Conservation (phyloP, 2,329 filamentous ascomycete genomes). For the Pseudogymnoascus sp. region DNA sequence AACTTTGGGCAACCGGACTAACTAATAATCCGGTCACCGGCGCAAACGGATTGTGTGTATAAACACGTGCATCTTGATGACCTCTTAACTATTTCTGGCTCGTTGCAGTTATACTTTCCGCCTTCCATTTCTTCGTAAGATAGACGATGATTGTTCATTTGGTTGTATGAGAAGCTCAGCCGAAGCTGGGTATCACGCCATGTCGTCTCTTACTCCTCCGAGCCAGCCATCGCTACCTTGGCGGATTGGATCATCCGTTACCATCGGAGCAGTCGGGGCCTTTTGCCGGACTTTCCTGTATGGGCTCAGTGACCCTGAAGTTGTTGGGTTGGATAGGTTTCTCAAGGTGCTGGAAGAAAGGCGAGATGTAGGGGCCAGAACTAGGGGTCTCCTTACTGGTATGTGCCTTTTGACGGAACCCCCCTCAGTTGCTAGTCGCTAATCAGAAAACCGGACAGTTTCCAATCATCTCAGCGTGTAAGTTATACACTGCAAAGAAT, state of each 20-base stretch:
- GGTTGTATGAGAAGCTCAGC: not conserved
- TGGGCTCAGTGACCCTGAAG: conserved; percentile 65
- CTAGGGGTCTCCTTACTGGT: conserved; percentile 79
- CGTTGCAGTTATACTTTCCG: not conserved
- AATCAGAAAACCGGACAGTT: conserved; percentile 41
- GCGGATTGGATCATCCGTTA: conserved; percentile 64
- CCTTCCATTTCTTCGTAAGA: not conserved
- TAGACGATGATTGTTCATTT: not conserved
- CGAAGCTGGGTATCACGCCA: not conserved
- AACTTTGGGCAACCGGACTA: not conserved
- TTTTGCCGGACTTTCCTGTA: conserved; percentile 69
- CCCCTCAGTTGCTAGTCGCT: conserved; percentile 12
- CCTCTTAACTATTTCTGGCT: not conserved
- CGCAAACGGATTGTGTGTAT: not conserved
- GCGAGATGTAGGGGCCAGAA: conserved; percentile 54
- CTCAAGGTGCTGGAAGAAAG: conserved; percentile 68
- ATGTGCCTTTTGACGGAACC: conserved; percentile 23
- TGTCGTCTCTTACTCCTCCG: conserved; percentile 7
- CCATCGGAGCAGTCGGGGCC: conserved; percentile 66
- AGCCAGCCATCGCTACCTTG: conserved; percentile 55
- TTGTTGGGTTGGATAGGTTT: conserved; percentile 69
- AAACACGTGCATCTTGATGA: conserved; percentile 1
- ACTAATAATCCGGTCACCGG: not conserved
- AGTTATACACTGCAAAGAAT: conserved; percentile 36
- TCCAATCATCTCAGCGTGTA: conserved; percentile 88